A percentile compares a stretch with the other conserved stretches of the same genome.
Evolutionary conservation across 495 filamentous ascomycete genomes (phyloP).

Genomic region (Margaritispora aquatica): DNA sequence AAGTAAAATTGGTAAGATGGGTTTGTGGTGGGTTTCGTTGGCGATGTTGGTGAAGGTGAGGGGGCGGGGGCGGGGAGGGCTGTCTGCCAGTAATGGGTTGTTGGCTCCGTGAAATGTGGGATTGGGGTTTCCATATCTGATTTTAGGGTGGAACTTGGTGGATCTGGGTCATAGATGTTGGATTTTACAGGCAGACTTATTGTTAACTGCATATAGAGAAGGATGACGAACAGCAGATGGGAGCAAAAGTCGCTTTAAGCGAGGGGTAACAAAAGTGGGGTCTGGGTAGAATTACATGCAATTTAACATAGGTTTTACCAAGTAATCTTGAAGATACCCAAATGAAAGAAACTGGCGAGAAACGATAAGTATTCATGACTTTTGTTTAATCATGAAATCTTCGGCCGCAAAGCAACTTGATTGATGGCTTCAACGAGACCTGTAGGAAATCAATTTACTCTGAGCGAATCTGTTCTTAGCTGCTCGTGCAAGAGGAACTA

Average conservation of each 20-base stretch:
- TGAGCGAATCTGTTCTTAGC: no score
- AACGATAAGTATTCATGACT: no score
- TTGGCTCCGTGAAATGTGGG: constrained; percentile 19
- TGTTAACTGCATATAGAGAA: not conserved
- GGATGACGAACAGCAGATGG: not conserved
- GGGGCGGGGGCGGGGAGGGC: constrained; percentile 2
- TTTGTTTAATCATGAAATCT: no score
- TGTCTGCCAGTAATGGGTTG: constrained; percentile 23
- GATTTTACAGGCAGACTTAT: not conserved
- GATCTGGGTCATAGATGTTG: not conserved
- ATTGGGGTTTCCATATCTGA: not conserved
- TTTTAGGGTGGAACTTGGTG: not conserved
- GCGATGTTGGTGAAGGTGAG: not conserved
- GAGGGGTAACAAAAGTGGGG: not conserved
- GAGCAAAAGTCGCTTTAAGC: not conserved
- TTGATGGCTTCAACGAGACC: no score
- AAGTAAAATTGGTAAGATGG: constrained; percentile 12
- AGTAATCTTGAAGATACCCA: no score
- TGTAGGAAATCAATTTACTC: no score
- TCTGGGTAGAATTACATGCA: not conserved
- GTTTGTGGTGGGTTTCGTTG: not conserved
- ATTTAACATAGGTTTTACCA: no score
- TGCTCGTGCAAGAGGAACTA: no score
- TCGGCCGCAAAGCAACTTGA: no score
- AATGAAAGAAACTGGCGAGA: no score